A percentile compares a stretch with the other conserved stretches of the same genome.
These are phyloP conservation scores for Chamaecyparis obtusa DNA, from an alignment of 75 land plant genomes.

Conservation along the genomic window DNA sequence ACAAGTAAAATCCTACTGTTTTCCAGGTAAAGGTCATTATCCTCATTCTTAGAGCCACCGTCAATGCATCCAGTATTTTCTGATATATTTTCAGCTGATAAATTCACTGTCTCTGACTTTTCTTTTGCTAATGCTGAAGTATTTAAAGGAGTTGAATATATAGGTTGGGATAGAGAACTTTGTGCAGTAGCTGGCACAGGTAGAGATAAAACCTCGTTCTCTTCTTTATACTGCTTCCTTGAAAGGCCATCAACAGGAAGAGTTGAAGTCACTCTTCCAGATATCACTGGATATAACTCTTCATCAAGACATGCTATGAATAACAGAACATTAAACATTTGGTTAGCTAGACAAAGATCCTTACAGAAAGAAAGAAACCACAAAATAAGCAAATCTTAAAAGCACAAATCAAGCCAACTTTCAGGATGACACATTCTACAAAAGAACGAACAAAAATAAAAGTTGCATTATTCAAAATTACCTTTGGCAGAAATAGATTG, in stretches of 20 bases:
- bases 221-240: background rate
- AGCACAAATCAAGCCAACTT: background rate
- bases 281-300: conserved; percentile 61
- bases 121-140: conserved; percentile 16
- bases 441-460: background rate
- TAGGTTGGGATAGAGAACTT: conserved; percentile 26
- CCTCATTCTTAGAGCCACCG: conserved; percentile 58
- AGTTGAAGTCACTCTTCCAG: conserved; percentile 20
- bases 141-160: conserved; percentile 21
- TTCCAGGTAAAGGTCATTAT: conserved; percentile 73
- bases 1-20: conserved; percentile 70
- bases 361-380: background rate
- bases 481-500: conserved; percentile 74
- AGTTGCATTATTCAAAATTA: conserved; percentile 17
- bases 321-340: background rate
- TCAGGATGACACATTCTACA: background rate
- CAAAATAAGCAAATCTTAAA: background rate
- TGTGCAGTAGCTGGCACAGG: conserved; percentile 19
- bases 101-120: conserved; percentile 2
- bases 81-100: conserved; percentile 13
- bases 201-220: conserved; percentile 13
- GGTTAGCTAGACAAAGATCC: background rate
- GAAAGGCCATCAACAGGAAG: background rate
- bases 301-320: conserved; percentile 82
- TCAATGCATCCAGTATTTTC: conserved; percentile 33